A percentile compares a stretch with the other conserved stretches of the same genome.
Conservation (phyloP, 345 rosid species). For the Excoecaria agallocha region DNA sequence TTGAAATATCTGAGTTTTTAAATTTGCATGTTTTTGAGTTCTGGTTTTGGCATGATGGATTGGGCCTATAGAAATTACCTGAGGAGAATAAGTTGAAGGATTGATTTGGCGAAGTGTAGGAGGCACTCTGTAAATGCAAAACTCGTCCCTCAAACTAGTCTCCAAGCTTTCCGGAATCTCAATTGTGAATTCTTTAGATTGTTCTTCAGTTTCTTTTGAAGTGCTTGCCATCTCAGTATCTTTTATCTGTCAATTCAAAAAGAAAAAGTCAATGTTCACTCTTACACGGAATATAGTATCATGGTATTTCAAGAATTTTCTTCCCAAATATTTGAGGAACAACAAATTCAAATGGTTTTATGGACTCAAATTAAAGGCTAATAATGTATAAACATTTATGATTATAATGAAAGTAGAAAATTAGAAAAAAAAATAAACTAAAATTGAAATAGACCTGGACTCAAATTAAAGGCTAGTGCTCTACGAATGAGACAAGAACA, state of each 20-base stretch:
- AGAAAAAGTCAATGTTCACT: no score
- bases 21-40: background rate
- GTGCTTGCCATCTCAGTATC: background rate
- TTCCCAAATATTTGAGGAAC: no score
- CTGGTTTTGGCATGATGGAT: background rate
- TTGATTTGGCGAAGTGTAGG: background rate
- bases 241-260: background rate
- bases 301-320: no score
- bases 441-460: no score
- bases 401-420: no score
- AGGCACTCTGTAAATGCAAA: constrained; percentile 7
- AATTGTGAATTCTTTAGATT: background rate
- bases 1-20: constrained; percentile 4
- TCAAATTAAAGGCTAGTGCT: no score
- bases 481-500: no score
- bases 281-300: no score
- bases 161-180: background rate
- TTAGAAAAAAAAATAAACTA: no score
- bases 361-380: no score
- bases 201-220: background rate
- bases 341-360: no score
- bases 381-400: no score
- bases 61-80: constrained; percentile 16
- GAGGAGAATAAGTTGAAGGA: constrained; percentile 11
- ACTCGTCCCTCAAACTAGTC: background rate